phyloP scores from a whole-genome alignment of 768 basidiomycete genomes.

The Phanerochaete sordida region DNA sequence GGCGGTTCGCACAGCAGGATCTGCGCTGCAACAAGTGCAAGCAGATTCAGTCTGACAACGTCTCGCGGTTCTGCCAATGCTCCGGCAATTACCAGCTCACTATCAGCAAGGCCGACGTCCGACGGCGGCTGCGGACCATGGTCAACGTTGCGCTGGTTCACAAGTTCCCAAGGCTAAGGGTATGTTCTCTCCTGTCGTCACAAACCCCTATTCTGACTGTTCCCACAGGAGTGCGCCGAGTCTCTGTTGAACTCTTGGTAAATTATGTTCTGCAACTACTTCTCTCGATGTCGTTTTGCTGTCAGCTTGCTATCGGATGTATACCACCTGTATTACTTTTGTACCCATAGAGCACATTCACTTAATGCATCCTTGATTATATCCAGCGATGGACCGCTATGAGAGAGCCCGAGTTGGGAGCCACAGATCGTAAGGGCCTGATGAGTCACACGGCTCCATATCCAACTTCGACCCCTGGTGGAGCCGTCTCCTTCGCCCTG shows the following conservation, averaged over 20 bases:
- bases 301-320: neutral
- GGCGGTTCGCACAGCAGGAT: slow-evolving; percentile 84
- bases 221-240: slow-evolving; percentile 2
- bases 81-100: slow-evolving; percentile 81
- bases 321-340: neutral
- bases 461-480: neutral
- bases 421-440: no score
- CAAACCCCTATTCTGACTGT: neutral
- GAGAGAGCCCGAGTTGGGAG: neutral
- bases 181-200: slow-evolving; percentile 26
- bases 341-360: neutral
- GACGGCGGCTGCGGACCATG: slow-evolving; percentile 72
- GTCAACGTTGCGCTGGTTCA: slow-evolving; percentile 80
- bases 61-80: slow-evolving; percentile 82
- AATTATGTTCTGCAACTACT: neutral
- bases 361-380: neutral
- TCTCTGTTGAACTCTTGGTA: neutral
- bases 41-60: slow-evolving; percentile 86
- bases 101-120: slow-evolving; percentile 66
- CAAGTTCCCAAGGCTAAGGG: slow-evolving; percentile 64
- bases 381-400: neutral
- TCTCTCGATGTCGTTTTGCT: neutral
- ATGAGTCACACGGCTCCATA: neutral
- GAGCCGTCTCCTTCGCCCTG: neutral
- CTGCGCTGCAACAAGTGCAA: slow-evolving; percentile 85